Base-by-base conservation (phyloP, 495 filamentous ascomycete species). In the Xylaria curta region DNA sequence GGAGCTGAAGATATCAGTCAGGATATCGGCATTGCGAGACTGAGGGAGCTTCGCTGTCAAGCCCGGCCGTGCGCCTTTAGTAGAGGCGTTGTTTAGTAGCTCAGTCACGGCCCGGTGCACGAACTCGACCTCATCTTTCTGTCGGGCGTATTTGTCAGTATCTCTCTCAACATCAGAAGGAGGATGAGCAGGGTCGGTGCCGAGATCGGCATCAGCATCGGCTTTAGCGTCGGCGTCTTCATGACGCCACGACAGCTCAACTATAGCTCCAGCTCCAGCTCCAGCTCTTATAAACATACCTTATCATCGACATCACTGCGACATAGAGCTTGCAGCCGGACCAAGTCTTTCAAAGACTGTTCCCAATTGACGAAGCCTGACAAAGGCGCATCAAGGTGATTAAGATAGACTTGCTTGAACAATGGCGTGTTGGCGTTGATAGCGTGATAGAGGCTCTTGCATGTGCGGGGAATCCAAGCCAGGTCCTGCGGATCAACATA, bases 401-500 rank as follows among this genome's bases (percentile, higher is more conserved):
- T 78, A 21, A 86, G 78, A 75, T 90, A 91, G 12, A 89, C 74
- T 13, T 83, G 80, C 71, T 85, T 87, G 70, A 82, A 88, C 19
- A 92, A 78, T 10, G 83, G 71, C 5, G 73, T 51, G 76, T 92
- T 90, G 36, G 78, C 82, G 24, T 78, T 80, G 60, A 91, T 76
- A 71, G 85, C 85, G 67, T 76, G 70, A 64, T 87, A 74, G 36
- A 91, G 78, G 24, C 51, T 73, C 66, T 81, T 86, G 73, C 86
- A 90, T 60, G 83, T 84, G 64, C 66, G 76, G 46, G 82, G 76
- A 21, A 90, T 70, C n/a, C 74, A 62, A 0, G 79, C 80, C 40
- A 91, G 72, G 70, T 90, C 89, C 40, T 78, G 71, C 1, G 87
- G 86, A n/a, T 87, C 79, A n/a, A 88, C 76, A 65, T 85, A 82